phyloP scores from a whole-genome alignment of 768 basidiomycete species.

The Leucogyrophana mollusca region DNA sequence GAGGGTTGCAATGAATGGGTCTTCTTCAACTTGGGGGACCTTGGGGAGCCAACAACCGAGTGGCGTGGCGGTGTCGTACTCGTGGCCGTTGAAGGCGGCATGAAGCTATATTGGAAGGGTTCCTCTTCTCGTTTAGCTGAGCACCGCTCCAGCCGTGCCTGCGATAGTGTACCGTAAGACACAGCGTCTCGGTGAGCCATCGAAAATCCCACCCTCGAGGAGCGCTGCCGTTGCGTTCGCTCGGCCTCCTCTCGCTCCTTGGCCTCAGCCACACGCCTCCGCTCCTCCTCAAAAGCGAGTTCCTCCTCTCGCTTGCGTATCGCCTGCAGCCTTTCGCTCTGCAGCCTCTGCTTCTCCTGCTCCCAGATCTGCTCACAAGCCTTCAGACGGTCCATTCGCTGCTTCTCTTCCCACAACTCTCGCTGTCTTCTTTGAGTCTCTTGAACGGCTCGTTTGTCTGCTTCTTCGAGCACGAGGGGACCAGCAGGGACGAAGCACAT shows the following conservation, averaged over 20 bases:
- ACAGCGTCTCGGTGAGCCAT: background rate
- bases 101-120: conserved; percentile 32
- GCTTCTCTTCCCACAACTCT: conserved; percentile 33
- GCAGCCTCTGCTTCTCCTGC: conserved; percentile 41
- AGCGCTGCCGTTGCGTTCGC: conserved; percentile 10
- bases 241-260: conserved; percentile 7
- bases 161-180: conserved; percentile 3
- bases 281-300: conserved; percentile 20
- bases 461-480: conserved; percentile 39
- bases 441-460: conserved; percentile 36
- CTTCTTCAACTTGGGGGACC: conserved; percentile 5
- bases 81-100: conserved; percentile 22
- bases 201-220: conserved; percentile 18
- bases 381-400: conserved; percentile 39
- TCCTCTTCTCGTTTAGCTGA: conserved; percentile 18
- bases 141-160: conserved; percentile 17
- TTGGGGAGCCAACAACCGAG: conserved; percentile 14
- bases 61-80: conserved; percentile 19
- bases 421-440: conserved; percentile 32
- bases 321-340: conserved; percentile 36
- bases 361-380: conserved; percentile 50
- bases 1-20: conserved; percentile 8
- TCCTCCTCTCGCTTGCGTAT: conserved; percentile 33
- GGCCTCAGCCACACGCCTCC: conserved; percentile 19
- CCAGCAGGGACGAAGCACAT: conserved; percentile 37